phyloP scores from a whole-genome alignment of 2,329 filamentous ascomycete genomes.

The Sporothrix brasiliensis region DNA sequence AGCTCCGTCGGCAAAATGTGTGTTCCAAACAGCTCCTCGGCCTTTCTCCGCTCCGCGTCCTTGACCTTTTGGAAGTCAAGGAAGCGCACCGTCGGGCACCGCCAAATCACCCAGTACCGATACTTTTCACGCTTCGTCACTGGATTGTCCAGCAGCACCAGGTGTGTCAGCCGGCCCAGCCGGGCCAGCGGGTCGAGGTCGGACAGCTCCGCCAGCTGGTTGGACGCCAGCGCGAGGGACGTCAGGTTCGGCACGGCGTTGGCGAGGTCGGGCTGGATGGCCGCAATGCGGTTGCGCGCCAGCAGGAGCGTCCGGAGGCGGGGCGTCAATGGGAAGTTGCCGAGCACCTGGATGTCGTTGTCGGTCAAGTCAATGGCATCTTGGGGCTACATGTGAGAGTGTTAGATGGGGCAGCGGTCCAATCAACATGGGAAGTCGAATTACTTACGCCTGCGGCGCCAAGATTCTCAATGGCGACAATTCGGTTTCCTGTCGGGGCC shows the following conservation, averaged over 20 bases:
- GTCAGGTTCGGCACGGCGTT: slow-evolving; percentile 78
- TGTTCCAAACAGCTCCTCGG: slow-evolving; percentile 81
- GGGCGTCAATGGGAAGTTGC: slow-evolving; percentile 90
- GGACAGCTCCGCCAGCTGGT: slow-evolving; percentile 79
- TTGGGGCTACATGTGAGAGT: slow-evolving; percentile 66
- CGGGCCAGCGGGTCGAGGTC: slow-evolving; percentile 80
- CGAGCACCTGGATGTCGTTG: slow-evolving; percentile 88
- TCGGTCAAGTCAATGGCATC: slow-evolving; percentile 98
- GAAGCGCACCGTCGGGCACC: slow-evolving; percentile 81
- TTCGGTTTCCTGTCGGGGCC: slow-evolving; percentile 82
- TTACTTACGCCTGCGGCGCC: slow-evolving; percentile 83
- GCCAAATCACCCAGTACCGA: slow-evolving; percentile 88
- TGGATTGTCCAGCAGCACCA: slow-evolving; percentile 84
- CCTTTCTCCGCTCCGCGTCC: slow-evolving; percentile 75
- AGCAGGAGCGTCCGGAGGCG: slow-evolving; percentile 85
- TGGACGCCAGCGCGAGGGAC: slow-evolving; percentile 80
- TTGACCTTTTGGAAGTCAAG: slow-evolving; percentile 93
- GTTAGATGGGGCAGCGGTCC: too few species aligned
- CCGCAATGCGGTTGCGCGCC: slow-evolving; percentile 82
- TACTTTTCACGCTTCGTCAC: slow-evolving; percentile 95
- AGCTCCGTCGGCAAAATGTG: slow-evolving; percentile 75
- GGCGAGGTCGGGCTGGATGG: slow-evolving; percentile 75
- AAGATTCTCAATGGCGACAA: slow-evolving; percentile 95
- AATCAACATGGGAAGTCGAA: slow-evolving; percentile 11
- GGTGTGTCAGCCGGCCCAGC: slow-evolving; percentile 72